phyloP scores from a whole-genome alignment of 345 rosid genomes.

The Garcia nutans region DNA sequence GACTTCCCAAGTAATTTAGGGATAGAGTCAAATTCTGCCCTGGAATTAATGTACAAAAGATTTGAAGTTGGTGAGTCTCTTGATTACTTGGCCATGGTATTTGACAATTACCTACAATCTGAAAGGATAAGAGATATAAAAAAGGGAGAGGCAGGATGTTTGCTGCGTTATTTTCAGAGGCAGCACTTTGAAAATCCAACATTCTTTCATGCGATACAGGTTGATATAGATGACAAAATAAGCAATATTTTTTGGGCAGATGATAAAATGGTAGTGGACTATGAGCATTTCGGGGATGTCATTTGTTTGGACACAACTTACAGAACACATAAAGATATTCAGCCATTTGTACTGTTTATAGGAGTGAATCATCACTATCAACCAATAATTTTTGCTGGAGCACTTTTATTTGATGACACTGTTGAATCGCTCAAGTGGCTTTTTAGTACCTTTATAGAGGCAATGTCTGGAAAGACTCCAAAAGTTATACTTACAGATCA shows the following conservation, averaged over 20 bases:
- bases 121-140: slow-evolving; percentile 31
- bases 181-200: slow-evolving; percentile 34
- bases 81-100: slow-evolving; percentile 23
- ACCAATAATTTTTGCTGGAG: slow-evolving; percentile 33
- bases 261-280: slow-evolving; percentile 32
- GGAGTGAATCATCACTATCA: slow-evolving; percentile 45
- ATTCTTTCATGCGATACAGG: slow-evolving; percentile 28
- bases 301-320: slow-evolving; percentile 38
- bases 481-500: slow-evolving; percentile 40
- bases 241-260: slow-evolving; percentile 45
- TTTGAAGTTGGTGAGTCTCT: slow-evolving; percentile 28
- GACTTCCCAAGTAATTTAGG: slow-evolving; percentile 15
- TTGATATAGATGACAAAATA: slow-evolving; percentile 38
- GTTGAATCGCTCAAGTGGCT: slow-evolving; percentile 38
- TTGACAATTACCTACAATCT: slow-evolving; percentile 29
- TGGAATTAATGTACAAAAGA: slow-evolving; percentile 11
- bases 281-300: slow-evolving; percentile 37
- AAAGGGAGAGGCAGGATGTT: slow-evolving; percentile 36
- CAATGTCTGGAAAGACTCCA: slow-evolving; percentile 44
- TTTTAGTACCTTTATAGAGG: slow-evolving; percentile 30
- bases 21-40: slow-evolving; percentile 12
- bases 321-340: slow-evolving; percentile 28
- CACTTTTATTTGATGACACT: slow-evolving; percentile 39
- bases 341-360: slow-evolving; percentile 36
- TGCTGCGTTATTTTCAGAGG: slow-evolving; percentile 37